Evolutionary conservation across 768 basidiomycete species (phyloP), one percentile per base, ranked within the genome.

Genomic region (Suillus decipiens): DNA sequence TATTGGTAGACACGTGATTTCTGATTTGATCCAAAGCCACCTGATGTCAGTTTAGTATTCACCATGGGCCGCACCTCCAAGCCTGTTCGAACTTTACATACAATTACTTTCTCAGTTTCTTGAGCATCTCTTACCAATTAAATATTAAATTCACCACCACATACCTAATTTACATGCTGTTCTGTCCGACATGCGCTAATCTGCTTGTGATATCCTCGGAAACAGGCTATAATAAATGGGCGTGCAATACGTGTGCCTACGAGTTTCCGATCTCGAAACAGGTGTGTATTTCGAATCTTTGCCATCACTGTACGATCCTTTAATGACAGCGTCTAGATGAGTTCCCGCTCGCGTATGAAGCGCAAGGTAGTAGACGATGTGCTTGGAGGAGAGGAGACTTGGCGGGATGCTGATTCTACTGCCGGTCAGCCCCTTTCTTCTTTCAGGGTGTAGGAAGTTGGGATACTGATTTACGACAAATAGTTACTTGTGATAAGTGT

Each of bases 331-430:
- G 9, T 64, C 56, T 12, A 97, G 93, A 95, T 97, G 87, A 97
- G 95, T 10, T 92, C 93, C 60, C 82, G 96, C 54, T 95, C 90
- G 37, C 85, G 86, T 61, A 80, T 97, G 59, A 89, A 89, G 67
- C 84, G 93, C 22, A 99, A 99, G 71, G 85, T 88, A 67, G 89
- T 95, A 14, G 97, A 99, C 72, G 97, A 99, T 70, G 96, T 99
- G 6, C 80, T 99, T 34, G 97, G 96, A 59, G 95, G 94, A 3
- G 94, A 93, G 37, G 93, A 94, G 64, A 88, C 88, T 77, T 97
- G 96, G 94, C 90, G 89, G 61, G 92, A 97, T 74, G 96, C 95
- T 5, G 96, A 96, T 75, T 86, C 89, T 53, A 94, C 91, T 0
- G 82, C 87, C 68, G 87, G 94, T 93, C 45, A 60, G 81, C 19